Evolutionary conservation across 176 grass and related monocot genomes (phyloP).

Genomic region (Carex kokanica): DNA sequence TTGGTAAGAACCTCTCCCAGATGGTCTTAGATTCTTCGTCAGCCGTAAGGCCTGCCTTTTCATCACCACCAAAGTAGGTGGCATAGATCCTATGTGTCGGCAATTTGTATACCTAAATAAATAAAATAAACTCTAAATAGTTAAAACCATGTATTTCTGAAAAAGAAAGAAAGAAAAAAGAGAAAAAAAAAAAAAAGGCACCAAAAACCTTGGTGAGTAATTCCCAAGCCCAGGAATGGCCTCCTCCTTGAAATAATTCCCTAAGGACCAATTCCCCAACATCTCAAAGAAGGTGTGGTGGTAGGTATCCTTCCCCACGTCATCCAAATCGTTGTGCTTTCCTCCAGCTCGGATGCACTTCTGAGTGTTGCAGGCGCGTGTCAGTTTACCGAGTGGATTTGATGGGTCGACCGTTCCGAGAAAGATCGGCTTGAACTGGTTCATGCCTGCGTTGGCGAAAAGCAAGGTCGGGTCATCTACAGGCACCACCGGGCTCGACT

Average conservation of each 20-base stretch:
- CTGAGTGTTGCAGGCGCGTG: constrained; percentile 74
- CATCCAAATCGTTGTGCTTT: constrained; percentile 99
- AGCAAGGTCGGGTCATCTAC: constrained; percentile 83
- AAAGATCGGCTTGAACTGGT: constrained; percentile 95
- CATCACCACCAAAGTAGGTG: constrained; percentile 93
- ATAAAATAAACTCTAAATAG: background rate
- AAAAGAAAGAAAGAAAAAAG: too few species aligned
- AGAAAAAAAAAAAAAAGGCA: too few species aligned
- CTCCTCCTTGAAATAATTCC: constrained; percentile 89
- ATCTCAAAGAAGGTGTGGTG: constrained; percentile 99
- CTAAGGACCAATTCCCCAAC: constrained; percentile 96
- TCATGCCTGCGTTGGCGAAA: constrained; percentile 96
- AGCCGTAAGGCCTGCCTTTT: constrained; percentile 53
- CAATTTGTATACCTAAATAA: constrained; percentile 78
- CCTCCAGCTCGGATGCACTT: constrained; percentile 96
- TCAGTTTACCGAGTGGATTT: constrained; percentile 50
- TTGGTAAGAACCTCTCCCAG: constrained; percentile 69
- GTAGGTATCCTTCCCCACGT: constrained; percentile 97
- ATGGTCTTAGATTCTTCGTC: constrained; percentile 58
- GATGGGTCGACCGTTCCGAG: constrained; percentile 69
- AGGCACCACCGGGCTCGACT: constrained; percentile 76
- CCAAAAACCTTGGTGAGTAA: constrained; percentile 61
- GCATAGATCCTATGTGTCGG: constrained; percentile 85
- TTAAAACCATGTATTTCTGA: background rate
- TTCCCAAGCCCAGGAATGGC: constrained; percentile 90